phyloP scores from a whole-genome alignment of 1,284 basidiomycete species.

The Vanrija sp. region DNA sequence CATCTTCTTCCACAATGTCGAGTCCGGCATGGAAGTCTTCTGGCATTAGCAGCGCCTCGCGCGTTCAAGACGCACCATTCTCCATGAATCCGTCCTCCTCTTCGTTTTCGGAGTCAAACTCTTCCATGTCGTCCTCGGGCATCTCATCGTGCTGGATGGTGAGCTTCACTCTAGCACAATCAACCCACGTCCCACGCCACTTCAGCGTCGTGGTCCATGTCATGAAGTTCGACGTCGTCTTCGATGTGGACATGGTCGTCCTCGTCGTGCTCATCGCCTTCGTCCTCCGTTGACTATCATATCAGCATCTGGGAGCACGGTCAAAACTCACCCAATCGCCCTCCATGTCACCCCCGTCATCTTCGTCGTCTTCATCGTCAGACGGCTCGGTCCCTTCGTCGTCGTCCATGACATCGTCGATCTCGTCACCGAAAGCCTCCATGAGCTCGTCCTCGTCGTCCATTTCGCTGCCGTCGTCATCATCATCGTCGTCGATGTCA shows the following conservation, averaged over 20 bases:
- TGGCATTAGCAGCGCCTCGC: neutral
- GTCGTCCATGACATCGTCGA: conserved; percentile 51
- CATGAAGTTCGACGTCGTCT: conserved; percentile 22
- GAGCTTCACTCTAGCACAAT: neutral
- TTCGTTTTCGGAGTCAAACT: conserved; percentile 36
- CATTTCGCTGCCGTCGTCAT: conserved; percentile 62
- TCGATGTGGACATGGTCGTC: conserved; percentile 18
- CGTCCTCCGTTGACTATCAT: conserved; percentile 25
- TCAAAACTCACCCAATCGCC: conserved; percentile 31
- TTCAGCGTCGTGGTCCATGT: conserved; percentile 23
- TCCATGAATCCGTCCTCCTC: conserved; percentile 62
- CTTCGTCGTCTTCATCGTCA: conserved; percentile 43
- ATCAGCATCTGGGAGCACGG: neutral
- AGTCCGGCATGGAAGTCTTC: conserved; percentile 9
- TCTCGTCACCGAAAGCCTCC: conserved; percentile 28
- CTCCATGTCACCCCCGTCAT: conserved; percentile 32
- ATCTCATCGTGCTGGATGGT: conserved; percentile 53
- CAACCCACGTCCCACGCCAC: conserved; percentile 32
- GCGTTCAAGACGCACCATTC: conserved; percentile 54
- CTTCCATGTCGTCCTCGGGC: conserved; percentile 53
- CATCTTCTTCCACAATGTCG: conserved; percentile 51
- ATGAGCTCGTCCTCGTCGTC: conserved; percentile 68
- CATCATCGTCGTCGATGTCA: conserved; percentile 61
- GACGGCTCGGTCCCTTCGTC: conserved; percentile 54
- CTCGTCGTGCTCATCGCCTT: conserved; percentile 36